These are phyloP conservation scores for Leccinum griseonigrum DNA, from an alignment of 1,284 basidiomycete species.

Conservation along the genomic window DNA sequence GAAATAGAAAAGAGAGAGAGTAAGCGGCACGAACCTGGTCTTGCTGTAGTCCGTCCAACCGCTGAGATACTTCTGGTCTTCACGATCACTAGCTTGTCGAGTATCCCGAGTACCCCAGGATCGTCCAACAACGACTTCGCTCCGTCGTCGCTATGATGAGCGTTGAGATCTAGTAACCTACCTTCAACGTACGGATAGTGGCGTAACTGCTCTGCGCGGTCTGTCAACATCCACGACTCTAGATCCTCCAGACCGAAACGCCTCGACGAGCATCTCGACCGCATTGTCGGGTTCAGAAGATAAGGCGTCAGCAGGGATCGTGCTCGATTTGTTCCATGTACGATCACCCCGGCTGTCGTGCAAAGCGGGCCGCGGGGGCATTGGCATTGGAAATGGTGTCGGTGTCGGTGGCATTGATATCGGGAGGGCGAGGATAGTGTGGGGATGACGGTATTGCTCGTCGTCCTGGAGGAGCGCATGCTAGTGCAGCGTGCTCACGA, in stretches of 20 bases:
- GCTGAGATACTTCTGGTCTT: slow-evolving; percentile 43
- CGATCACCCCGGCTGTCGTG: not conserved
- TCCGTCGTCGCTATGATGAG: not conserved
- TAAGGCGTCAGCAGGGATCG: slow-evolving; percentile 34
- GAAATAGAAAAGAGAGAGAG: not conserved
- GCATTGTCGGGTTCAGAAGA: slow-evolving; percentile 39
- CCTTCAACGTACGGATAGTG: slow-evolving; percentile 17
- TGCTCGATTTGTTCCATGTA: slow-evolving; percentile 38
- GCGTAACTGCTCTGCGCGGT: slow-evolving; percentile 32
- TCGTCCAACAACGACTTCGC: slow-evolving; percentile 40
- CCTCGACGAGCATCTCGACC: slow-evolving; percentile 33
- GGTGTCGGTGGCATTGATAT: not conserved
- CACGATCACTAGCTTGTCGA: slow-evolving; percentile 48
- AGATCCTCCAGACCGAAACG: slow-evolving; percentile 43
- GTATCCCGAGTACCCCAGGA: slow-evolving; percentile 44
- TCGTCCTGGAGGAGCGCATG: slow-evolving; percentile 34
- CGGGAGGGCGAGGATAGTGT: no score
- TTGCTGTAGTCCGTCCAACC: slow-evolving; percentile 39
- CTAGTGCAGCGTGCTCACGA: slow-evolving; percentile 39
- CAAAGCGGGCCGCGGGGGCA: not conserved
- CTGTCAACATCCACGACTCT: slow-evolving; percentile 39
- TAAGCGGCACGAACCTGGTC: slow-evolving; percentile 32
- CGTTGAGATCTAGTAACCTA: slow-evolving; percentile 22
- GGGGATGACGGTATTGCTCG: slow-evolving; percentile 9
- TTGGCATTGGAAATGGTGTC: not conserved